Evolutionary conservation across 225 moss, liverwort and hornwort genomes (phyloP).

Genomic region (Thuidium tamariscinum): DNA sequence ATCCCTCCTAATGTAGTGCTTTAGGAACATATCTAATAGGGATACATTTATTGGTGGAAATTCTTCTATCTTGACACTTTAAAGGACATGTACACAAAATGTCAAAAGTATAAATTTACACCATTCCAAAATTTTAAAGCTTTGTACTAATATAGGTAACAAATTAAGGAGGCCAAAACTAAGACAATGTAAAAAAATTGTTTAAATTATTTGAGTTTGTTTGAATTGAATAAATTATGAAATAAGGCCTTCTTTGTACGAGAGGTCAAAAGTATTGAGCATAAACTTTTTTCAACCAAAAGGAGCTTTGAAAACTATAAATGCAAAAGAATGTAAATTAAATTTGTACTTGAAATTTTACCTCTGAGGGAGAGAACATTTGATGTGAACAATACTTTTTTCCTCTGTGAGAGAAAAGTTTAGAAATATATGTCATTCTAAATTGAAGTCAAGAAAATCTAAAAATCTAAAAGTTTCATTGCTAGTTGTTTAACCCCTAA

Average conservation of each 20-base stretch:
- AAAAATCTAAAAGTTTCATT: too few species aligned
- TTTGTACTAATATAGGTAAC: neutral
- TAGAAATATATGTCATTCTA: too few species aligned
- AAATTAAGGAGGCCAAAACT: neutral
- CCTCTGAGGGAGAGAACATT: too few species aligned
- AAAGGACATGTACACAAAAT: rapidly evolving
- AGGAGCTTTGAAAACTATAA: neutral
- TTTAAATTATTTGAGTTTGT: neutral
- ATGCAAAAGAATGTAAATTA: neutral
- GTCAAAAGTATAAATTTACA: too few species aligned
- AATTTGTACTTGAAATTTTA: too few species aligned
- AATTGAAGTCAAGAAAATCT: too few species aligned
- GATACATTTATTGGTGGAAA: neutral
- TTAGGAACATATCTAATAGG: neutral
- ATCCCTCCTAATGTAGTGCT: too few species aligned
- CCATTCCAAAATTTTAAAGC: neutral
- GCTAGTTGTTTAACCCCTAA: too few species aligned
- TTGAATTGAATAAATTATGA: neutral
- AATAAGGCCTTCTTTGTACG: neutral
- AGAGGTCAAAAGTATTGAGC: rapidly evolving
- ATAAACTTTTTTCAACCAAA: too few species aligned
- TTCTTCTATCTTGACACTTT: neutral
- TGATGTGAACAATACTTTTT: too few species aligned
- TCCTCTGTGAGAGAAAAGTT: too few species aligned
- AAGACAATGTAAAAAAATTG: neutral